Evolutionary conservation across 306 rosid species (phyloP), one percentile per base, ranked within the genome.

Genomic region (Vicia sativa): DNA sequence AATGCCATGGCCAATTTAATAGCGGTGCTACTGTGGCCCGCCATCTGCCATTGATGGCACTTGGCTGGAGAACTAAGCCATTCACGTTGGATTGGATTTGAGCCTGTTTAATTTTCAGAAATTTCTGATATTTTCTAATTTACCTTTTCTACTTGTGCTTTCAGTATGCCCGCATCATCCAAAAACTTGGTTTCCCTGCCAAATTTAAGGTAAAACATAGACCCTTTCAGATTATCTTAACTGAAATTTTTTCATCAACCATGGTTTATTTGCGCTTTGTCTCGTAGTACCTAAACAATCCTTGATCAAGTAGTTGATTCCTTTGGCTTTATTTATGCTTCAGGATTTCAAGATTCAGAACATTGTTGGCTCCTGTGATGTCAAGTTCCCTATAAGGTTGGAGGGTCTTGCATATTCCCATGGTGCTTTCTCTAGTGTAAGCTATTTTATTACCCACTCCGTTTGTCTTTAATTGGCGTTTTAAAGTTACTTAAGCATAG

Each of bases 161-260:
- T 67, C 88, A 93, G 99, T 90, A 90, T 79, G 99, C 99, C 49
- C 90, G 97, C 34, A 85, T 93, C 42, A 90, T 93, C 74, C 97
- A 90, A 66, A 90, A 93, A 45, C 96, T 93, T 64, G 96, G 96
- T 35, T 93, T 93, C 75, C 82, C 89, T 0, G 96, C 99, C 3
- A 85, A 84, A 72, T 93, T 90, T 72, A 90, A 90, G 97, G 96
- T 90, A 82, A 18, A 73, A 0, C 23, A 49, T 31, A 56, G 39
- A 9, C 38, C 0, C 71, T 49, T 38, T 15, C 25, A 14, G n/a
- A 7, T 65, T 4, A 62, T 42, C 49, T 50, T 48, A 4, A 5
- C 56, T 70, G 53, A 73, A 50, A 7, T 52, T 7, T 28, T 77
- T 65, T 29, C 35, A 18, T 73, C 14, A 41, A 1, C 31, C 35